phyloP scores from a whole-genome alignment of 768 basidiomycete genomes.

The Scleroderma citrinum region DNA sequence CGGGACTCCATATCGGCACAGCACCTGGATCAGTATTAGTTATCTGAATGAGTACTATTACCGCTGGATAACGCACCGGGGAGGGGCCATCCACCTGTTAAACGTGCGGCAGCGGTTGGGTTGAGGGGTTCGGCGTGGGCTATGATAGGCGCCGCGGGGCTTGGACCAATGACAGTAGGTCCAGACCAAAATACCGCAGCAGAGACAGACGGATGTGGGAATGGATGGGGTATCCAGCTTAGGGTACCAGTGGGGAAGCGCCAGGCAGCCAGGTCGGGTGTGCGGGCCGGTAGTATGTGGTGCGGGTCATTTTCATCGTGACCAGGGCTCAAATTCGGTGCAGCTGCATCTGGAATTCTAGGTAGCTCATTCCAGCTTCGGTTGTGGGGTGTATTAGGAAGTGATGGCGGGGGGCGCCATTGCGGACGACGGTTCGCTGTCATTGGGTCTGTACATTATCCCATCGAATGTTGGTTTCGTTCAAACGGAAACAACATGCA shows the following conservation, averaged over 20 bases:
- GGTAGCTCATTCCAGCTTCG: neutral
- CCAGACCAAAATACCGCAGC: neutral
- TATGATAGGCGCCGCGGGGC: too few relatives aligned
- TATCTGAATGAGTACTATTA: too few relatives aligned
- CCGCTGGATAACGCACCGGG: slow-evolving; percentile 16
- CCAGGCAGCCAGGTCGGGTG: slow-evolving; percentile 20
- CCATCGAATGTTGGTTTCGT: neutral
- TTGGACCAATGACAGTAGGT: neutral
- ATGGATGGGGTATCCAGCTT: slow-evolving; percentile 23
- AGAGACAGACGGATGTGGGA: slow-evolving; percentile 6
- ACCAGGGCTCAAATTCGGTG: neutral
- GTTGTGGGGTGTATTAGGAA: neutral
- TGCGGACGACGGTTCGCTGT: neutral
- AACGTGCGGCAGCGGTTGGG: slow-evolving; percentile 12
- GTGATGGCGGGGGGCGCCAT: neutral
- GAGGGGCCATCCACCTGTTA: slow-evolving; percentile 19
- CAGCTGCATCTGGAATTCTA: neutral
- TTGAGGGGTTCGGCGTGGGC: neutral
- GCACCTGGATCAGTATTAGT: neutral
- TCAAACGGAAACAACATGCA: neutral
- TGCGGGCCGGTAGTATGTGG: slow-evolving; percentile 10
- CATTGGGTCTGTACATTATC: neutral
- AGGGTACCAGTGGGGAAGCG: slow-evolving; percentile 18
- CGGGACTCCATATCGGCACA: slow-evolving; percentile 17
- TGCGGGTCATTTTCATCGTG: neutral